phyloP scores from a whole-genome alignment of 2,329 filamentous ascomycete species.

The Claviceps africana region DNA sequence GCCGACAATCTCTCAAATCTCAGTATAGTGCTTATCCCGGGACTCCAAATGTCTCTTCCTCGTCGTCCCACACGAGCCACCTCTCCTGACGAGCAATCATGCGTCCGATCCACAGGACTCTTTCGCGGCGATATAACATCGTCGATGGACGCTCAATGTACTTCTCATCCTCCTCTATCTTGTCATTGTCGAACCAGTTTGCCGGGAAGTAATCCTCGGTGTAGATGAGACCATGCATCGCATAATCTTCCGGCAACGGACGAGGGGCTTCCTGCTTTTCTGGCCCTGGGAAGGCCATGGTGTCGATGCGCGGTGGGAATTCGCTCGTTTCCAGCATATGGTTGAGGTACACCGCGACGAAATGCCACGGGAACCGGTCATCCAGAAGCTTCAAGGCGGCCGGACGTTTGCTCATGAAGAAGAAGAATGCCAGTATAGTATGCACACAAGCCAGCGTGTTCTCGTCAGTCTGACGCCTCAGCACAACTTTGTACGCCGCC shows the following conservation, averaged over 20 bases:
- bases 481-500: constrained; percentile 30
- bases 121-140: constrained; percentile 39
- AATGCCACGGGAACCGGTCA: constrained; percentile 37
- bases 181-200: constrained; percentile 43
- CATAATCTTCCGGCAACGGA: constrained; percentile 56
- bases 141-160: constrained; percentile 49
- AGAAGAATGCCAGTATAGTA: constrained; percentile 45
- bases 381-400: constrained; percentile 11
- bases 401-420: constrained; percentile 22
- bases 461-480: constrained; percentile 38
- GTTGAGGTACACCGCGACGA: constrained; percentile 25
- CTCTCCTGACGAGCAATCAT: constrained; percentile 27
- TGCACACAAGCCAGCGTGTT: constrained; percentile 51
- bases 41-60: constrained; percentile 20
- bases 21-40: not conserved
- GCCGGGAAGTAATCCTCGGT: constrained; percentile 42
- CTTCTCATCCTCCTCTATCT: constrained; percentile 54
- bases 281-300: constrained; percentile 31
- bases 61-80: constrained; percentile 30
- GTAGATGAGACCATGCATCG: constrained; percentile 50
- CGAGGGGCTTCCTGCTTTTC: constrained; percentile 28
- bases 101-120: constrained; percentile 44
- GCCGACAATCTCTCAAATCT: too few relatives aligned
- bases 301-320: constrained; percentile 23
- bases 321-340: constrained; percentile 14